Evolutionary conservation across 2,329 filamentous ascomycete species (phyloP), one percentile per base, ranked within the genome.

Genomic region (Keithomyces neogunnii): DNA sequence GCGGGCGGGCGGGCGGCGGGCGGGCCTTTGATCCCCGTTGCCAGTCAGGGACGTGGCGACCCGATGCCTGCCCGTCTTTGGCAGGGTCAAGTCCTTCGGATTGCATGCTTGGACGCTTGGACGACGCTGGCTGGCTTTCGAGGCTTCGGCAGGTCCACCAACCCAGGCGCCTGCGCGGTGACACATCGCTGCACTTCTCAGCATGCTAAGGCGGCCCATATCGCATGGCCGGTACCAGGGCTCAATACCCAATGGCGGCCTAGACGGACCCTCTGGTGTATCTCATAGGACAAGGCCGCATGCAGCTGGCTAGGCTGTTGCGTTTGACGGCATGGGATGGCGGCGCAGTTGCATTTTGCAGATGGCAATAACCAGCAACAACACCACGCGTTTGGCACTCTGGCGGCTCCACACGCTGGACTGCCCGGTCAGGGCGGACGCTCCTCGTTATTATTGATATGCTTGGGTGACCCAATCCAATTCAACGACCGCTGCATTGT

Each of bases 341-440:
- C 69, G 70, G 71, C 70, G 72, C 71, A 73, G 68, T 65, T 47
- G 45, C 45, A 42, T 36, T 57, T 19, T 54, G 57, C 56, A 55
- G 51, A 60, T 48, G 35, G 26, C 47, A 40, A 32, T 19, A 31
- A 40, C 46, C 46, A 51, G 52, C 48, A 50, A 59, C 47, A 44
- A 42, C 48, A 50, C 28, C n/a, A 44, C 40, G 11, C 1, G 28
- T 28, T 30, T 44, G 10, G 28, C 40, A 44, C 28, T 44, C 30
- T 42, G n/a, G 8, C 28, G 40, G 40, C 30, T 44, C 40, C 35
- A 38, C 26, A 40, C 26, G 11, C 31, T n/a, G 40, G 50, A 26
- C 31, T 38, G 28, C 32, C 50, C 32, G 29, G 50, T 36, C 50
- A 31, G 29, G 50, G 31, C 45, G 39, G 35, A 30, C 13, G 31